Evolutionary conservation across 73 alveolate genomes (phyloP).

Genomic region (Blepharisma stoltei): DNA sequence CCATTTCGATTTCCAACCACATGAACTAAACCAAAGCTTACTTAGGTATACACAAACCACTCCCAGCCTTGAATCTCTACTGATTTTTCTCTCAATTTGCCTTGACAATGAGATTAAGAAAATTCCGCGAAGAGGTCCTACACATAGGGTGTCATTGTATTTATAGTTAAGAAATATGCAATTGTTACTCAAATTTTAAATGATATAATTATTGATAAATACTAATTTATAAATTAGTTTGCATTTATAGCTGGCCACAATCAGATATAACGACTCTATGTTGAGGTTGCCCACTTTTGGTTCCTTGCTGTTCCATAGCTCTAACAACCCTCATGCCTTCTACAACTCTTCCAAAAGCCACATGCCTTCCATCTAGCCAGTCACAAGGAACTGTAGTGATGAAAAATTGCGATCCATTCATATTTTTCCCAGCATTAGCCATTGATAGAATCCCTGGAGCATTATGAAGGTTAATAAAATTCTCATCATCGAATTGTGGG

Average conservation of each 20-base stretch:
- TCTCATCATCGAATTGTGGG: conserved; percentile 78
- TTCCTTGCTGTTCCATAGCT: conserved; percentile 64
- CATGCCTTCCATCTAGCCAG: conserved; percentile 94
- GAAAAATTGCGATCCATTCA: conserved; percentile 93
- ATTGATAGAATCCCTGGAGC: conserved; percentile 82
- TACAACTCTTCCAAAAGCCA: conserved; percentile 94
- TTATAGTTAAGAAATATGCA: too few relatives aligned
- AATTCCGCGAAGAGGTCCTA: too few relatives aligned
- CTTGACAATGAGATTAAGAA: too few relatives aligned
- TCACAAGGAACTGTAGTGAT: conserved; percentile 86
- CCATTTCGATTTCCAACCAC: too few relatives aligned
- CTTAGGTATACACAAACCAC: too few relatives aligned
- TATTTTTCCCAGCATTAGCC: conserved; percentile 96
- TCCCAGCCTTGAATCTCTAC: too few relatives aligned
- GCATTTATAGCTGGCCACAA: conserved; percentile 76
- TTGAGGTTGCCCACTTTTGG: conserved; percentile 84
- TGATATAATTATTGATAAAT: too few relatives aligned
- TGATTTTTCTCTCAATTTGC: too few relatives aligned
- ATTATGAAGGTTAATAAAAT: conserved; percentile 77
- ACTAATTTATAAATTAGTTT: too few relatives aligned
- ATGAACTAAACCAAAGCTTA: too few relatives aligned
- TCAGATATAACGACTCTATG: conserved; percentile 77
- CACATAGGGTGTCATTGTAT: too few relatives aligned
- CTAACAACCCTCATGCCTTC: conserved; percentile 83
- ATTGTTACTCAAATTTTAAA: too few relatives aligned